Evolutionary conservation across 768 basidiomycete species (phyloP), one percentile per base, ranked within the genome.

Genomic region (Psilocybe cyanescens): DNA sequence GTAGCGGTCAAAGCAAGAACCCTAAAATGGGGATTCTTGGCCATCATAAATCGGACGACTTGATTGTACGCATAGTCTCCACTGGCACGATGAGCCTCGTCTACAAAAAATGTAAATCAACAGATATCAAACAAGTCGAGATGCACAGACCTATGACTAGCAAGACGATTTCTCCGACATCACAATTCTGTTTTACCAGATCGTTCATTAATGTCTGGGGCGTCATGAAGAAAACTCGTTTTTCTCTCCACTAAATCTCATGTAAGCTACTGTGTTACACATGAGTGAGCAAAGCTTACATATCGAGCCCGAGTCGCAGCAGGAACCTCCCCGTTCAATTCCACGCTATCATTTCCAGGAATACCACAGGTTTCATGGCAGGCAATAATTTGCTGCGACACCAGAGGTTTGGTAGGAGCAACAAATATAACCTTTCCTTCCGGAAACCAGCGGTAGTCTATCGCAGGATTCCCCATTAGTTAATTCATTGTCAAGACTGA

Each of bases 191-290:
- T 1, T 81, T 83, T 6, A 75, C 76, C 19, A 99, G 78, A 71
- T 99, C 97, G 62, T 97, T 97, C 61, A 91, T 80, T 24, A 99
- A 81, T 0, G 97, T 98, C 71, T 99, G 97, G 0, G 96, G 95
- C 0, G 96, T 98, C 88, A 96, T 95, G 71, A 94, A 98, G 71
- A 97, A 95, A 19, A 97, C 86, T 0, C 94, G 82, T 70, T 93
- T 94, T 67, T 89, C 83, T 61, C 79, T 75, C 91, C 92, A 95
- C 93, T 95, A 47, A 19, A 39, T 14, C 6, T 17, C 35, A 37
- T 19, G 14, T 19, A 6, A 45, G 44, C 3, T 33, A 24, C 6
- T 4, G n/a, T 35, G 12, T 29, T 24, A n/a, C 19, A 39, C 3
- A 6, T n/a, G 48, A 30, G 31, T 16, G 44, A 30, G 3, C 12